phyloP scores from a whole-genome alignment of 2,329 filamentous ascomycete species.

The Fusarium sacchari region DNA sequence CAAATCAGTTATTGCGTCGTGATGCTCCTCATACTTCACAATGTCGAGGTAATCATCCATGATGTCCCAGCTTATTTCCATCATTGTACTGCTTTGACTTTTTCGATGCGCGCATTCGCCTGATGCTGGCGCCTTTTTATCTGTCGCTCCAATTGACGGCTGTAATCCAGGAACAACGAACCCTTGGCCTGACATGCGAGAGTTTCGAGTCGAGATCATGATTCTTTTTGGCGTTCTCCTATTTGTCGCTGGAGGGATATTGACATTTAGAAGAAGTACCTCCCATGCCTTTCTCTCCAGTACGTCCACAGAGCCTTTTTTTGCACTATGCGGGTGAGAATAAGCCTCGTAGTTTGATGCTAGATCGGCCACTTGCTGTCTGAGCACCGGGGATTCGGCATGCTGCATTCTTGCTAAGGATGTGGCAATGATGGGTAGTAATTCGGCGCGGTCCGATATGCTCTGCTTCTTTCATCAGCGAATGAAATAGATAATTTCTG shows the following conservation, averaged over 20 bases:
- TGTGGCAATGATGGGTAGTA: conserved; percentile 44
- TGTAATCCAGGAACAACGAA: not conserved
- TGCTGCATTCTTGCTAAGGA: conserved; percentile 48
- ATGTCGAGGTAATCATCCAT: not conserved
- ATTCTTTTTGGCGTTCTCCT: not conserved
- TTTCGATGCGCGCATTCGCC: not conserved
- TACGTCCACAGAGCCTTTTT: not conserved
- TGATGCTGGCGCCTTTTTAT: not conserved
- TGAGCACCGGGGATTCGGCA: conserved; percentile 49
- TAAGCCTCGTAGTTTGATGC: not conserved
- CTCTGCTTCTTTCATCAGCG: conserved; percentile 34
- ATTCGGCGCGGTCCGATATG: conserved; percentile 40
- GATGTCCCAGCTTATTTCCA: conserved; percentile 20
- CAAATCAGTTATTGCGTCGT: not conserved
- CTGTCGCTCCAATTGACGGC: not conserved
- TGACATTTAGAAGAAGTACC: conserved; percentile 35
- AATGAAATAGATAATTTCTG: too few species aligned
- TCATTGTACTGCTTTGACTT: not conserved
- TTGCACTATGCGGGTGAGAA: not conserved
- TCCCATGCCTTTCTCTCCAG: conserved; percentile 40
- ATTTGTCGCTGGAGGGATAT: conserved; percentile 13
- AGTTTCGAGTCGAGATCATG: not conserved
- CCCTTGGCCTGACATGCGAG: not conserved
- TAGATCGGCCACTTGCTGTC: conserved; percentile 41
- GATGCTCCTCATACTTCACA: not conserved